These are phyloP conservation scores for Paramarasmius palmivorus DNA, from an alignment of 1,284 basidiomycete genomes.

Conservation along the genomic window DNA sequence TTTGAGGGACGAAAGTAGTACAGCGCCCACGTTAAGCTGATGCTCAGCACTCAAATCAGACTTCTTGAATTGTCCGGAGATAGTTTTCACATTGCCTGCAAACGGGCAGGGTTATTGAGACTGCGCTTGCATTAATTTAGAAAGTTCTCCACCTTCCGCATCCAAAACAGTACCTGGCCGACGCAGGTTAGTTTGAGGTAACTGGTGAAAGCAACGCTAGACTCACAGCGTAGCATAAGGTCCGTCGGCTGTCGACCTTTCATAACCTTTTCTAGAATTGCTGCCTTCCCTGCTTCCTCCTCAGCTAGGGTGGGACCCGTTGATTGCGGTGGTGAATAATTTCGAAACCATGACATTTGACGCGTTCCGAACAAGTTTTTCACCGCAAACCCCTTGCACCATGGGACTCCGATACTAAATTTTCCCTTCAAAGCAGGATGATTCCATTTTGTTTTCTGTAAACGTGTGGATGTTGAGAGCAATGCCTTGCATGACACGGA, in stretches of 20 bases:
- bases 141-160: conserved; percentile 55
- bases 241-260: conserved; percentile 79
- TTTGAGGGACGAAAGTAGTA: conserved; percentile 18
- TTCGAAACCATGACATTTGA: conserved; percentile 33
- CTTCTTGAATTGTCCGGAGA: conserved; percentile 89
- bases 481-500: neutral
- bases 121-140: conserved; percentile 10
- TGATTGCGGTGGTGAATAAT: conserved; percentile 26
- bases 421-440: no score
- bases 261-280: conserved; percentile 79
- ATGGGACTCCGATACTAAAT: neutral
- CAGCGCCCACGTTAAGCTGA: conserved; percentile 73
- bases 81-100: conserved; percentile 82
- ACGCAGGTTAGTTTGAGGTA: conserved; percentile 4
- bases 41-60: conserved; percentile 88
- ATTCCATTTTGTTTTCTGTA: no score
- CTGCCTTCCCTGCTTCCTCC: conserved; percentile 69
- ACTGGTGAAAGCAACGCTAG: conserved; percentile 1
- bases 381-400: neutral
- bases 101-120: conserved; percentile 18
- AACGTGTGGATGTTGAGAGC: no score
- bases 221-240: conserved; percentile 81
- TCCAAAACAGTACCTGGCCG: conserved; percentile 83
- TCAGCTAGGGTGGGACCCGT: conserved; percentile 45
- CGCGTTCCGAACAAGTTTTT: conserved; percentile 14